Evolutionary conservation across 176 grass and related monocot genomes (phyloP), one percentile per base, ranked within the genome.

Genomic region (Bonia amplexicaulis): DNA sequence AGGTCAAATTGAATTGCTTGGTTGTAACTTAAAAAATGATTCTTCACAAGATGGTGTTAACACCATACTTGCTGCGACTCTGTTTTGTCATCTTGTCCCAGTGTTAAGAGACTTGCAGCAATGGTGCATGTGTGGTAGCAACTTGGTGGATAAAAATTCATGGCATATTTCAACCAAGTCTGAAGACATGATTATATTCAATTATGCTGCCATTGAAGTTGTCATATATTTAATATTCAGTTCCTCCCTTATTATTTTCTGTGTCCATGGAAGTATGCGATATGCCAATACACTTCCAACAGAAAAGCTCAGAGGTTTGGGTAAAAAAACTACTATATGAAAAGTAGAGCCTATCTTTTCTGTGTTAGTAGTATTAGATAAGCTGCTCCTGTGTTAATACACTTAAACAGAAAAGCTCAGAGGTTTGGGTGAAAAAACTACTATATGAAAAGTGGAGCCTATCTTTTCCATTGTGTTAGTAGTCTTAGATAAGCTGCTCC

Each of bases 41-140:
- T 64, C 20, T 66, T 79, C 69, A 79, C 49, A 65, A 44, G 66
- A 46, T 37, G 65, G 64, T 68, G 70, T 68, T 69, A 68, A 82
- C 49, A 6, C 71, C 60, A 71, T 79, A 46, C 25, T 55, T 84
- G 37, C 25, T n/a, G 51, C n/a, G 20, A 15, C 71, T 35, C 13
- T 90, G 71, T 70, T 53, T 69, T 76, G 69, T 63, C 57, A 66
- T 76, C 31, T 65, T 39, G 46, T 52, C 15, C 45, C 2, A 26
- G 1, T 81, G 61, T 80, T 85, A 44, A 3, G 62, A 23, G 49
- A 76, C 63, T 85, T 86, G 82, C 64, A 81, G 46, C 77, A 82
- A 33, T 85, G 42, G 42, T 85, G 44, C 66, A 33, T 76, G 16
- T 14, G 13, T 60, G 19, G 33, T 85, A 52, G 29, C 62, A 76